phyloP scores from a whole-genome alignment of 139 green algal genomes.

The Zygnema circumcarinatum region DNA sequence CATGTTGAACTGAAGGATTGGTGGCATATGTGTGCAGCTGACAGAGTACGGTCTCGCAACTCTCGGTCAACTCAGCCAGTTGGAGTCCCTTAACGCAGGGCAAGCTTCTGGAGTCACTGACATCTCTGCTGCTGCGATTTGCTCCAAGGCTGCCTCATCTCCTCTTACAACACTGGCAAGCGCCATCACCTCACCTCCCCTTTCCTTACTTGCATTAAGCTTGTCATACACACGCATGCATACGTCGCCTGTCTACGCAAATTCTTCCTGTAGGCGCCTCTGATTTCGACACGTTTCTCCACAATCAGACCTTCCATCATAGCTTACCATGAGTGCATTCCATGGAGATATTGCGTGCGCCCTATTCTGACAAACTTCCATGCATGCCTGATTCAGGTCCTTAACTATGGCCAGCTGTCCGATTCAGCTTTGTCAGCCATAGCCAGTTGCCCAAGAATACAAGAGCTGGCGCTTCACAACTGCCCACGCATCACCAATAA shows the following conservation, averaged over 20 bases:
- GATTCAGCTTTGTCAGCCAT: constrained; percentile 25
- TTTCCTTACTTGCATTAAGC: no score
- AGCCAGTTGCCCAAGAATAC: constrained; percentile 7
- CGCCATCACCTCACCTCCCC: no score
- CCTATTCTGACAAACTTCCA: no score
- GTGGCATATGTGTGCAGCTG: no score
- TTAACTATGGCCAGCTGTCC: constrained; percentile 54
- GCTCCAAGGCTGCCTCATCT: not conserved
- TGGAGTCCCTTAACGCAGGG: constrained; percentile 40
- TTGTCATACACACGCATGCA: no score
- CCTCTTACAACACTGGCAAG: constrained; percentile 15
- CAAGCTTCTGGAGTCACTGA: constrained; percentile 23
- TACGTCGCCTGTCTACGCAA: no score
- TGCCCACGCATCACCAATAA: constrained; percentile 45
- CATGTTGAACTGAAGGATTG: no score
- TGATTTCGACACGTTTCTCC: no score
- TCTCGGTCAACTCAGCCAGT: constrained; percentile 1
- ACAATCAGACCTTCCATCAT: no score
- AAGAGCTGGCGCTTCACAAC: constrained; percentile 48
- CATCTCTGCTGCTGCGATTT: not conserved
- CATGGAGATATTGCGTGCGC: no score
- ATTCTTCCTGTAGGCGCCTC: no score
- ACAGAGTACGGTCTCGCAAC: constrained; percentile 28
- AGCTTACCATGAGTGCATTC: no score
- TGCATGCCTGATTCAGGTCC: constrained; percentile 40